Evolutionary conservation across 257 asterid genomes (phyloP).

Genomic region (Voacanga thouarsii): DNA sequence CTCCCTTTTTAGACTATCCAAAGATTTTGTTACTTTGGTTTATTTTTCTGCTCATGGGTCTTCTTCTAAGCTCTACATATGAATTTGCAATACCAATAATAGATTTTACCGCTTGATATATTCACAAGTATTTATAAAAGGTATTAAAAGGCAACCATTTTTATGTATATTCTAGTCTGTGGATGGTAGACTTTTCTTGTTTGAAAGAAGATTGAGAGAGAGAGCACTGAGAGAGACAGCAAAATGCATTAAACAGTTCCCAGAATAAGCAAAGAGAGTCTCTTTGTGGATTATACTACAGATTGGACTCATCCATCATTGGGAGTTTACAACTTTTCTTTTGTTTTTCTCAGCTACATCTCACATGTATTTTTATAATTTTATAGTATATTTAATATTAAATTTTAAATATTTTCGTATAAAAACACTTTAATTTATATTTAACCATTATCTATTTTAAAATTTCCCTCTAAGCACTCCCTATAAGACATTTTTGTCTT

Average conservation of each 20-base stretch:
- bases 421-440: too few relatives aligned
- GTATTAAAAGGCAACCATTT: background rate
- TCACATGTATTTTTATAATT: background rate
- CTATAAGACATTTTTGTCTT: too few relatives aligned
- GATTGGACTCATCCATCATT: background rate
- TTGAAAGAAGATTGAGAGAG: constrained; percentile 2
- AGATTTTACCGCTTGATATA: constrained; percentile 8
- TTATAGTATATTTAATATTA: too few relatives aligned
- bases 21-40: background rate
- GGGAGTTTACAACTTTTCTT: background rate
- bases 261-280: constrained; percentile 4
- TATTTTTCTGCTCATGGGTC: background rate
- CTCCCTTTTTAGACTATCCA: constrained; percentile 19
- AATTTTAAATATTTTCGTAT: too few relatives aligned
- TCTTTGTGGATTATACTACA: background rate
- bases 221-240: background rate
- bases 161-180: background rate
- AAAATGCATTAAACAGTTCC: constrained; percentile 1
- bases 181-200: constrained; percentile 6
- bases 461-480: too few relatives aligned
- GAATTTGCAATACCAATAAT: constrained; percentile 1
- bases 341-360: background rate
- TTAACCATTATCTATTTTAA: too few relatives aligned
- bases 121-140: background rate
- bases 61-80: constrained; percentile 5